Conservation (phyloP, 2,329 filamentous ascomycete species). For the Stemphylium lycopersici region DNA sequence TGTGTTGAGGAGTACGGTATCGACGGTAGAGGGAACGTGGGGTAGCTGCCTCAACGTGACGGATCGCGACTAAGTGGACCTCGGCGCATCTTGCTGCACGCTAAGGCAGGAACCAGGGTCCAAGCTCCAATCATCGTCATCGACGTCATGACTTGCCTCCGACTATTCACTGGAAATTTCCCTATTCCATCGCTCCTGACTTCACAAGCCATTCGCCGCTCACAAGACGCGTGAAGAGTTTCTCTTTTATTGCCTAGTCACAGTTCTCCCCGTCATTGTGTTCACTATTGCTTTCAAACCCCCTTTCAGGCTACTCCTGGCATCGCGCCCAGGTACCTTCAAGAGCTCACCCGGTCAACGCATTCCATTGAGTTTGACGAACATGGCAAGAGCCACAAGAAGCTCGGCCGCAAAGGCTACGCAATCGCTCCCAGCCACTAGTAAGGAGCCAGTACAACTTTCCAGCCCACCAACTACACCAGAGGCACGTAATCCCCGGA, state of each 20-base stretch:
- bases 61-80: constrained; percentile 19
- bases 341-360: constrained; percentile 3
- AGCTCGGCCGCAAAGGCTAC: constrained; percentile 30
- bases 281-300: neutral
- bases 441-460: constrained; percentile 45
- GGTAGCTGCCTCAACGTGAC: constrained; percentile 15
- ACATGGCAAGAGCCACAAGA: constrained; percentile 43
- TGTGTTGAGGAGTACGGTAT: constrained; percentile 4
- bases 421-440: constrained; percentile 11
- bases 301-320: constrained; percentile 19
- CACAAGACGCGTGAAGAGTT: neutral
- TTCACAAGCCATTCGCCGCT: neutral
- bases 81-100: constrained; percentile 23
- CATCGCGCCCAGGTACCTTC: constrained; percentile 5
- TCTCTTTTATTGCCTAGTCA: neutral
- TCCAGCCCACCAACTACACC: constrained; percentile 54
- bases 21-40: constrained; percentile 17
- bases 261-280: neutral
- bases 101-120: constrained; percentile 35
- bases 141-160: constrained; percentile 41
- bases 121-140: constrained; percentile 38
- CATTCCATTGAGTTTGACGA: constrained; percentile 3
- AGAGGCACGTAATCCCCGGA: constrained; percentile 31
- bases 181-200: constrained; percentile 11
- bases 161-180: constrained; percentile 9